These are phyloP conservation scores for Nitzschia sp. DNA, from an alignment of 108 stramenopile species.

Conservation along the genomic window DNA sequence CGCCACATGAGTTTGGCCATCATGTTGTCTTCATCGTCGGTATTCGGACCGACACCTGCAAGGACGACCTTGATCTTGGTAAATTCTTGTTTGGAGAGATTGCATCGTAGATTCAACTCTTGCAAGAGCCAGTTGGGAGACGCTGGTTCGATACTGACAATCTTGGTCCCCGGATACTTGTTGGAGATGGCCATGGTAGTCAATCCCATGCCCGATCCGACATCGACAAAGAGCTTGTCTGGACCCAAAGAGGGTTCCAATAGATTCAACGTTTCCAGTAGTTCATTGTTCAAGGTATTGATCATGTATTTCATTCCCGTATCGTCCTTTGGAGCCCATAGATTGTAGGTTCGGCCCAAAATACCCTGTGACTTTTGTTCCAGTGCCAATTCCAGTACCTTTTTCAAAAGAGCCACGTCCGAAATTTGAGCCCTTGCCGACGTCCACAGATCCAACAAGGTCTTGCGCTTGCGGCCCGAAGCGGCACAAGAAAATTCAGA, in stretches of 20 bases:
- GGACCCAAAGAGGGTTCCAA: conserved; percentile 52
- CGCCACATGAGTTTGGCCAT: conserved; percentile 80
- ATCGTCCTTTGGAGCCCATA: conserved; percentile 70
- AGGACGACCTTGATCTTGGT: conserved; percentile 43
- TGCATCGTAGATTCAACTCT: conserved; percentile 74
- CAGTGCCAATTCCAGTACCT: conserved; percentile 43
- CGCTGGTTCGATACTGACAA: conserved; percentile 78
- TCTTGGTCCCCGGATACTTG: conserved; percentile 64
- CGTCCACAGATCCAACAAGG: conserved; percentile 67
- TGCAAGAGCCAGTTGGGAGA: conserved; percentile 79
- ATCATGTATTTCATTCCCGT: conserved; percentile 57
- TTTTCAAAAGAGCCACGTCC: conserved; percentile 35
- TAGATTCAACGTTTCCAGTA: conserved; percentile 38
- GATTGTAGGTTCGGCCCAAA: conserved; percentile 41
- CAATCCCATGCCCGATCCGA: conserved; percentile 70
- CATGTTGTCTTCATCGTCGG: conserved; percentile 58
- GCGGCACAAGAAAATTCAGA: conserved; percentile 46
- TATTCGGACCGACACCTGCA: conserved; percentile 73
- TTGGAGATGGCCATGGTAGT: conserved; percentile 59
- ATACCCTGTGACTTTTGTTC: conserved; percentile 48
- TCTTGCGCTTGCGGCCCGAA: conserved; percentile 35
- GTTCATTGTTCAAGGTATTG: conserved; percentile 46
- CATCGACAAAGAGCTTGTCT: conserved; percentile 78
- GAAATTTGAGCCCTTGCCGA: conserved; percentile 67
- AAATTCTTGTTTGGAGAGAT: conserved; percentile 49